Evolutionary conservation across 768 basidiomycete species (phyloP).

Genomic region (Boletus eberwhitei): DNA sequence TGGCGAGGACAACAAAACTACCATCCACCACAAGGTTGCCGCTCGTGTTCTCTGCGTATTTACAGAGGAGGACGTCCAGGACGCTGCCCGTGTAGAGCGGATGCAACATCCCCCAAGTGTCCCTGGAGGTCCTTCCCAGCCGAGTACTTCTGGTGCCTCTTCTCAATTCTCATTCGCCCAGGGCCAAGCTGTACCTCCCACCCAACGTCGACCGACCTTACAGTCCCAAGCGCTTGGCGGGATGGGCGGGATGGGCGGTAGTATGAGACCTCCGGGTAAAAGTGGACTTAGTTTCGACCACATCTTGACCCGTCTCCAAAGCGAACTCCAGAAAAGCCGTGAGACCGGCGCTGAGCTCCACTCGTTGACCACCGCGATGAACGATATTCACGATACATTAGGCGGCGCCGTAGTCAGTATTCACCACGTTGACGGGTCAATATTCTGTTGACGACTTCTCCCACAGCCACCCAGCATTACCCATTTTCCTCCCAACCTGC

Average conservation of each 20-base stretch:
- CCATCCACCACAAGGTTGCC: constrained; percentile 98
- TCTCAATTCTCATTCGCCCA: constrained; percentile 43
- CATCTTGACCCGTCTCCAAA: constrained; percentile 82
- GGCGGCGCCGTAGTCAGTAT: constrained; percentile 72
- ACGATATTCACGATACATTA: constrained; percentile 89
- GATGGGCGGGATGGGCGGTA: constrained; percentile 76
- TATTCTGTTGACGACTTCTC: constrained; percentile 3
- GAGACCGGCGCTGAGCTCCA: constrained; percentile 89
- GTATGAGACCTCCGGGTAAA: constrained; percentile 71
- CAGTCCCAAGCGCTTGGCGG: constrained; percentile 60
- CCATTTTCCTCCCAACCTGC: constrained; percentile 61
- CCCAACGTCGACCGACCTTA: constrained; percentile 54
- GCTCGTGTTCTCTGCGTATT: constrained; percentile 91
- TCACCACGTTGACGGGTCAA: background rate
- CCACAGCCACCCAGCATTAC: constrained; percentile 58
- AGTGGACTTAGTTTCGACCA: constrained; percentile 91
- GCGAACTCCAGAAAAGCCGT: constrained; percentile 92
- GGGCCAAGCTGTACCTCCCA: constrained; percentile 33
- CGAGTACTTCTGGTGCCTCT: constrained; percentile 23
- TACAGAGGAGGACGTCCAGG: constrained; percentile 77
- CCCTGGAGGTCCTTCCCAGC: constrained; percentile 35
- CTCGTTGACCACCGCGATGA: constrained; percentile 72
- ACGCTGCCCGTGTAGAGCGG: constrained; percentile 68
- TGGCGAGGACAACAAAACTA: constrained; percentile 96
- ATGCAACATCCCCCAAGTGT: constrained; percentile 43